These are phyloP conservation scores for Saccharum spontaneum DNA, from an alignment of 176 grass and related monocot genomes.

Conservation along the genomic window DNA sequence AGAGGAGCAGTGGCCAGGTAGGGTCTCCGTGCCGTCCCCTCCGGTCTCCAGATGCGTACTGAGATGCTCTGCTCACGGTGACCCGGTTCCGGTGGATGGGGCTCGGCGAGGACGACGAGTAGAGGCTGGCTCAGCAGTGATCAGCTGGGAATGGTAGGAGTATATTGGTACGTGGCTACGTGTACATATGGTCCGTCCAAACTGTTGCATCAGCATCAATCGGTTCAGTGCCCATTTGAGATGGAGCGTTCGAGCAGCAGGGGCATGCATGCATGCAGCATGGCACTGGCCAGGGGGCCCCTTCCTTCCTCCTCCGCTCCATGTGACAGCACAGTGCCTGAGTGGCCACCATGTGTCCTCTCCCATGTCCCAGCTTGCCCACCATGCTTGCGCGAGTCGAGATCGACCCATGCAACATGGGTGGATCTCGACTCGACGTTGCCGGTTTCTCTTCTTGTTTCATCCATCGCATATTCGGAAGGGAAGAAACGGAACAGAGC, in stretches of 20 bases:
- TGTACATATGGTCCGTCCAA: constrained; percentile 28
- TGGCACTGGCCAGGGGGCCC: not conserved
- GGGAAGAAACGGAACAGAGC: no score
- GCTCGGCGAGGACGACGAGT: no score
- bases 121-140: no score
- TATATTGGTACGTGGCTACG: not conserved
- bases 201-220: constrained; percentile 33
- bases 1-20: no score
- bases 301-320: not conserved
- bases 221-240: not conserved
- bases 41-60: not conserved
- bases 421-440: no score
- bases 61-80: no score
- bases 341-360: constrained; percentile 37
- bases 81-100: no score
- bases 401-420: not conserved
- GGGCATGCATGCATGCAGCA: not conserved
- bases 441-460: no score
- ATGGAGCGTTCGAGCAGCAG: not conserved
- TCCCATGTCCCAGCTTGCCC: not conserved
- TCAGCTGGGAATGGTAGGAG: no score
- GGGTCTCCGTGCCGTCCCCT: not conserved
- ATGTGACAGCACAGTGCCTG: constrained; percentile 49
- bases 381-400: not conserved
- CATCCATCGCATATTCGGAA: no score